phyloP scores from a whole-genome alignment of 352 stramenopile genomes.

The Thalassiosira ordinaria region DNA sequence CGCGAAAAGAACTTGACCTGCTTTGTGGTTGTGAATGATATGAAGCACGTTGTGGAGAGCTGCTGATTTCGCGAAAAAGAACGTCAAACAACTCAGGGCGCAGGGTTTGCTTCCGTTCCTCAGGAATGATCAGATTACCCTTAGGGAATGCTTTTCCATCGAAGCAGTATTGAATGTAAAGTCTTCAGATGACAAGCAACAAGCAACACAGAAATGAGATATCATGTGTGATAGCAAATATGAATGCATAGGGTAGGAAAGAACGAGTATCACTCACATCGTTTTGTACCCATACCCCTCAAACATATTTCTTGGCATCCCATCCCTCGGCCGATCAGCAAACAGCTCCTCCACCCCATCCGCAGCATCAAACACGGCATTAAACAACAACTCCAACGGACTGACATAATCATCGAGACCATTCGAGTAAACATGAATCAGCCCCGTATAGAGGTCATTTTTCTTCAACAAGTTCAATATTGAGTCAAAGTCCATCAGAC shows the following conservation, averaged over 20 bases:
- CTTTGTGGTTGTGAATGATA: conserved; percentile 31
- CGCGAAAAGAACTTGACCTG: conserved; percentile 33
- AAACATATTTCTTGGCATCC: conserved; percentile 56
- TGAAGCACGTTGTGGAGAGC: conserved; percentile 7
- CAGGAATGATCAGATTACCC: conserved; percentile 86
- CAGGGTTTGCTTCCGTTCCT: conserved; percentile 82
- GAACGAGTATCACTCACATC: conserved; percentile 55
- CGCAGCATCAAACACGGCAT: conserved; percentile 81
- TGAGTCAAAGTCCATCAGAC: conserved; percentile 92
- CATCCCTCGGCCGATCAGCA: conserved; percentile 45
- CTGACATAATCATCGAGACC: conserved; percentile 92
- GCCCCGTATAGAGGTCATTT: conserved; percentile 92
- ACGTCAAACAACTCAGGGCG: conserved; percentile 86
- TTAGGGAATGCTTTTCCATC: conserved; percentile 90
- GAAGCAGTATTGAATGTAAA: conserved; percentile 93
- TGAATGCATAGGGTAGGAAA: no score
- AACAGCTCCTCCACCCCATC: conserved; percentile 51
- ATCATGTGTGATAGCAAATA: no score
- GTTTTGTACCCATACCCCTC: conserved; percentile 77
- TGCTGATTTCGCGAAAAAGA: conserved; percentile 86
- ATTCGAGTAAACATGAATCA: conserved; percentile 95
- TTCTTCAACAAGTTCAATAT: conserved; percentile 92
- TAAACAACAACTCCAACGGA: conserved; percentile 90
- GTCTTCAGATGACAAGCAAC: conserved; percentile 18
- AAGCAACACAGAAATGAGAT: no score